phyloP scores from a whole-genome alignment of 805 yeast species.

The Starmerella vitae region DNA sequence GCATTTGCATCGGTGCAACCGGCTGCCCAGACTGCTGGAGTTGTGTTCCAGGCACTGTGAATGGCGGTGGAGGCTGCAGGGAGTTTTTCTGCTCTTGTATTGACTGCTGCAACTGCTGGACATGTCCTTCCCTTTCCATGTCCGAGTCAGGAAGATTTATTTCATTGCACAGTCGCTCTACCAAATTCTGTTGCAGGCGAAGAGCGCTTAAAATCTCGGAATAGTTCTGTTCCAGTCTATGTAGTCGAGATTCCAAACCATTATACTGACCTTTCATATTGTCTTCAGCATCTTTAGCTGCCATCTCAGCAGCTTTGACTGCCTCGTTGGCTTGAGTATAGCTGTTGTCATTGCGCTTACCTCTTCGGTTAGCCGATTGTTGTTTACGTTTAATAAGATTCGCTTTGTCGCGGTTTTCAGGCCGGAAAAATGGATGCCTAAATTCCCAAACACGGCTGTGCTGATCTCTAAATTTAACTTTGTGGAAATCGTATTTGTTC shows the following conservation, averaged over 20 bases:
- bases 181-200: slow-evolving; percentile 17
- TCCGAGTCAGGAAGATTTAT: slow-evolving; percentile 6
- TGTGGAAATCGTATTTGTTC: slow-evolving; percentile 95
- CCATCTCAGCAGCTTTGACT: slow-evolving; percentile 19
- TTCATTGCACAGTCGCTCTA: slow-evolving; percentile 12
- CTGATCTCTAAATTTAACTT: slow-evolving; percentile 50
- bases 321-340: slow-evolving; percentile 17
- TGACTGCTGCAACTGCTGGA: neutral
- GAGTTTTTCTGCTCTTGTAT: neutral
- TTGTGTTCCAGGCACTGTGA: neutral
- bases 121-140: neutral
- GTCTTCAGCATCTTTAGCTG: slow-evolving; percentile 17
- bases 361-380: slow-evolving; percentile 14
- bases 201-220: slow-evolving; percentile 14
- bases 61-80: neutral
- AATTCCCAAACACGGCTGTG: slow-evolving; percentile 58
- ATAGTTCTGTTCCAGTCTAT: slow-evolving; percentile 13
- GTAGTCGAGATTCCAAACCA: slow-evolving; percentile 12
- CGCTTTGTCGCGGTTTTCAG: slow-evolving; percentile 61
- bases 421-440: slow-evolving; percentile 75
- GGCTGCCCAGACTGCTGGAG: neutral
- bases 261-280: slow-evolving; percentile 8
- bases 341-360: slow-evolving; percentile 10
- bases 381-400: slow-evolving; percentile 73
- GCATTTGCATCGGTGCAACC: slow-evolving; percentile 36